Percentiles rank a stretch among this genome's conserved stretches.
Evolutionary conservation across 257 asterid species (phyloP).

Genomic region (Solanum peruvianum): DNA sequence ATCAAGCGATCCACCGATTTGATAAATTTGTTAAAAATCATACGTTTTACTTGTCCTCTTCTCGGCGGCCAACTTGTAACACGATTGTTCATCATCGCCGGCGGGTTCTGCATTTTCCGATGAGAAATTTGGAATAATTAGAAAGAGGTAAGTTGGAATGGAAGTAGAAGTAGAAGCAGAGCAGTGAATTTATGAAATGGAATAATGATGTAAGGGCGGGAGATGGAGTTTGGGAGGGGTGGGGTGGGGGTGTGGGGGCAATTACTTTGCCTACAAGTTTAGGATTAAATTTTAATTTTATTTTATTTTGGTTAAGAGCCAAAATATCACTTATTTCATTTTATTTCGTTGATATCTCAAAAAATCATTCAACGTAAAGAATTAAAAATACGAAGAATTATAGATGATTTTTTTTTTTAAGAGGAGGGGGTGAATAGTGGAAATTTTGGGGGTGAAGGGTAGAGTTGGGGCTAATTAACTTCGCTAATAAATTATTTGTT

Average conservation of each 20-base stretch:
- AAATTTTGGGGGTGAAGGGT: too few relatives aligned
- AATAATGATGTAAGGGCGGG: not conserved
- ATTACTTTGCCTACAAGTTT: not conserved
- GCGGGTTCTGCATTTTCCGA: not conserved
- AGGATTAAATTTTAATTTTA: rapidly evolving
- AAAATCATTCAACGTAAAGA: too few relatives aligned
- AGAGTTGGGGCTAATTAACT: too few relatives aligned
- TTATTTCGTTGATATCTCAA: not conserved
- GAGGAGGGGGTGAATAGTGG: not conserved
- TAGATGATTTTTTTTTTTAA: too few relatives aligned
- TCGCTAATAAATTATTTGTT: too few relatives aligned
- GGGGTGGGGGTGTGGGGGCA: not conserved
- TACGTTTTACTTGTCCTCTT: conserved; percentile 3
- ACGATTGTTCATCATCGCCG: not conserved
- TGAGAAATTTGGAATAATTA: not conserved
- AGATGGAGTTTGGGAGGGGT: not conserved
- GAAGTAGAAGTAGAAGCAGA: not conserved
- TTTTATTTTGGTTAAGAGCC: not conserved
- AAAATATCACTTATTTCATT: too few relatives aligned
- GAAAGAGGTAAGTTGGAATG: not conserved
- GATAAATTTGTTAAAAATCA: conserved; percentile 5
- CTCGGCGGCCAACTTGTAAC: not conserved
- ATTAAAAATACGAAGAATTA: rapidly evolving
- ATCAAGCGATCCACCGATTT: not conserved
- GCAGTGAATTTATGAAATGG: not conserved